Percentiles rank a stretch among this genome's conserved stretches.
Evolutionary conservation across 495 filamentous ascomycete genomes (phyloP).

Genomic region (Neurospora tetraspora): DNA sequence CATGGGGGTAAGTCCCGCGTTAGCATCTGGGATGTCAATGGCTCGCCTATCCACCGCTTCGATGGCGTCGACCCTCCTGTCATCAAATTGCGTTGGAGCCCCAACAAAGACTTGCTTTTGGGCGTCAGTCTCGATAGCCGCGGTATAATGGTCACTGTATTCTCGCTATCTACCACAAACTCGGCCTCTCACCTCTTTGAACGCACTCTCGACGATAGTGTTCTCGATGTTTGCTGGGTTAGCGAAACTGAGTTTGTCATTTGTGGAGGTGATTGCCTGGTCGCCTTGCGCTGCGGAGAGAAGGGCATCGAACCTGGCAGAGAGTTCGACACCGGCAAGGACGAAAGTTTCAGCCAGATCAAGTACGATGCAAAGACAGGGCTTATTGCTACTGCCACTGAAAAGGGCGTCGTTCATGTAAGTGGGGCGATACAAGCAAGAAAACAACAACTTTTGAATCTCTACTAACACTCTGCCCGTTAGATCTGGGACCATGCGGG

Average conservation of each 20-base stretch:
- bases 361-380: slow-evolving; percentile 37
- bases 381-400: slow-evolving; percentile 38
- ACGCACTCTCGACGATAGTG: slow-evolving; percentile 35
- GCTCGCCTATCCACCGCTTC: slow-evolving; percentile 35
- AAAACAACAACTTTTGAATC: background rate
- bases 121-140: slow-evolving; percentile 40
- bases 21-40: slow-evolving; percentile 56
- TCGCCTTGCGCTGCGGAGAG: slow-evolving; percentile 27
- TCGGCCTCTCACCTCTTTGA: slow-evolving; percentile 31
- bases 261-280: slow-evolving; percentile 45
- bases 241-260: slow-evolving; percentile 47
- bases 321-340: slow-evolving; percentile 32
- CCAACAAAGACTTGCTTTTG: slow-evolving; percentile 40
- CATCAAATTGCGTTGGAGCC: slow-evolving; percentile 53
- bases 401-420: slow-evolving; percentile 44
- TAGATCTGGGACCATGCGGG: slow-evolving; percentile 43
- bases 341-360: slow-evolving; percentile 35
- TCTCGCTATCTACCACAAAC: slow-evolving; percentile 30
- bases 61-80: slow-evolving; percentile 42
- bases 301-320: slow-evolving; percentile 26
- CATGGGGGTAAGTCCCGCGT: slow-evolving; percentile 51
- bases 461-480: background rate
- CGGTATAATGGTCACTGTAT: slow-evolving; percentile 40
- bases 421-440: slow-evolving; percentile 6
- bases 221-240: slow-evolving; percentile 52